Evolutionary conservation across 225 moss, liverwort and hornwort species (phyloP).

Genomic region (Asterella californica): DNA sequence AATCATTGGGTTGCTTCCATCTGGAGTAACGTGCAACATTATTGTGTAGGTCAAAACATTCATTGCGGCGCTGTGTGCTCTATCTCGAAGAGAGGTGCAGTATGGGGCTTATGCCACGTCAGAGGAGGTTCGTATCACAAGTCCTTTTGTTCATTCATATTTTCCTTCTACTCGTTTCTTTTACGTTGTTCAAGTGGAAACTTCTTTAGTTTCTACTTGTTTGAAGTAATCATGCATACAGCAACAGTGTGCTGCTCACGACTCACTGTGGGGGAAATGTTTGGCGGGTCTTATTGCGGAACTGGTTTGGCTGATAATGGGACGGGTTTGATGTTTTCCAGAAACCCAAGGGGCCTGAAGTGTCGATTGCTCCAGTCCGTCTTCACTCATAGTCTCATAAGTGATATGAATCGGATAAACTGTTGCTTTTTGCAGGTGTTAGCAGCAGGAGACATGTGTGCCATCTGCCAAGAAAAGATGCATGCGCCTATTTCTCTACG

Average conservation of each 20-base stretch:
- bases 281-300: too few species aligned
- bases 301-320: too few species aligned
- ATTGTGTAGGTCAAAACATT: constrained; percentile 76
- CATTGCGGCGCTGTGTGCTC: constrained; percentile 75
- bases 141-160: background rate
- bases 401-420: background rate
- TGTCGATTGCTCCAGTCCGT: background rate
- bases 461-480: constrained; percentile 97
- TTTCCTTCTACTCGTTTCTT: background rate
- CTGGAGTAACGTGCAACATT: background rate
- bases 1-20: background rate
- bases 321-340: background rate
- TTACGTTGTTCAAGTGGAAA: background rate
- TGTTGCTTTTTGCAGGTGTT: constrained; percentile 50
- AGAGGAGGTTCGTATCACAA: constrained; percentile 62
- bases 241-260: background rate
- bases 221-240: background rate
- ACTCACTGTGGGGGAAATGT: too few species aligned
- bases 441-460: constrained; percentile 95
- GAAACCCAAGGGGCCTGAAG: background rate
- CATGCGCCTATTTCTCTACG: constrained; percentile 89
- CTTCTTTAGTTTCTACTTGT: background rate
- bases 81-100: constrained; percentile 84
- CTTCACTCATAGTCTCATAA: background rate
- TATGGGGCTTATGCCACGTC: constrained; percentile 91